Evolutionary conservation across 2,329 filamentous ascomycete species (phyloP).

Genomic region (Phoma sp.): DNA sequence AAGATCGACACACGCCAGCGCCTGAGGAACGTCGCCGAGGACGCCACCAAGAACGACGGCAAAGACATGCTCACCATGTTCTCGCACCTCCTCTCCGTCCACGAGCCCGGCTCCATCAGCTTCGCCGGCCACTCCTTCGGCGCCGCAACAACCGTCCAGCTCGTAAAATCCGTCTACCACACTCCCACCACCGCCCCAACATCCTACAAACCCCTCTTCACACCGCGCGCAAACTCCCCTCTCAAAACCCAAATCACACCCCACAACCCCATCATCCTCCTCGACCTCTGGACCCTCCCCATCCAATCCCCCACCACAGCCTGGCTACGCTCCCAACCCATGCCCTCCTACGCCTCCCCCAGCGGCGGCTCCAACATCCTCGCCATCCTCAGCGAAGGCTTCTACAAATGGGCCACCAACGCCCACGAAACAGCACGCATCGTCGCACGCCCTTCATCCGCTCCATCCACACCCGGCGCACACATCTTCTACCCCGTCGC

Average conservation of each 20-base stretch:
- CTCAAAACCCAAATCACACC: constrained; percentile 73
- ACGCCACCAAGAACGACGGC: constrained; percentile 45
- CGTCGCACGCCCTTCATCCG: constrained; percentile 65
- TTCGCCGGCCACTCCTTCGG: constrained; percentile 86
- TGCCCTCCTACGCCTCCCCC: constrained; percentile 69
- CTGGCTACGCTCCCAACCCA: constrained; percentile 73
- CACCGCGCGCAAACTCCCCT: constrained; percentile 61
- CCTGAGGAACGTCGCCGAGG: constrained; percentile 56
- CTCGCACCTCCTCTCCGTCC: constrained; percentile 68
- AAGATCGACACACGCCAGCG: constrained; percentile 67
- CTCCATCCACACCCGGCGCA: constrained; percentile 58
- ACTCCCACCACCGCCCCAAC: constrained; percentile 55
- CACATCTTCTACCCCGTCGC: constrained; percentile 76
- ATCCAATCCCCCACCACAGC: constrained; percentile 68
- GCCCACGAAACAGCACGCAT: constrained; percentile 72
- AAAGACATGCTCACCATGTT: constrained; percentile 66
- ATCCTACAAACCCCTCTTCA: constrained; percentile 65
- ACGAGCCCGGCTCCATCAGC: constrained; percentile 73
- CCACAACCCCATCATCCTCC: constrained; percentile 69
- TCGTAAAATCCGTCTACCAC: constrained; percentile 82
- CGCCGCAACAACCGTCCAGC: constrained; percentile 74
- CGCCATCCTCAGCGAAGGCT: constrained; percentile 76
- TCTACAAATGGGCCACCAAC: constrained; percentile 80
- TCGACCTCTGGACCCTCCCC: constrained; percentile 84
- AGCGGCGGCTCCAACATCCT: constrained; percentile 65